Base-by-base conservation (phyloP, 768 basidiomycete genomes). In the Xerocomellus chrysenteron region DNA sequence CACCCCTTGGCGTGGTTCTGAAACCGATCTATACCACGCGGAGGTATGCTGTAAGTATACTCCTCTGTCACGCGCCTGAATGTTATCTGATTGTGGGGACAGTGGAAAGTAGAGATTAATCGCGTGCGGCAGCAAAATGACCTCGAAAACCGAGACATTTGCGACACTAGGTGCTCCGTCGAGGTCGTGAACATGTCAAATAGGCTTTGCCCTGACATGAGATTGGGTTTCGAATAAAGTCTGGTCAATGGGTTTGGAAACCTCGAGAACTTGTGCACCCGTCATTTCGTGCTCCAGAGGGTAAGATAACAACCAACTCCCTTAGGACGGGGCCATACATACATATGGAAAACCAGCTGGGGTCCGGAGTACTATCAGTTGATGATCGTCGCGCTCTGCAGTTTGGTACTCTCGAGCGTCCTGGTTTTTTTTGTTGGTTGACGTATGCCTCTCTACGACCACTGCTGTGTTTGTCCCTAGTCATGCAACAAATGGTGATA, bases 261-360 rank as follows among this genome's bases (percentile, higher is more conserved):
- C 58, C 63, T 85, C 4, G 84, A 83, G 11, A 81, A 78, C 59
- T 50, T 87, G 85, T 86, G 65, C 24, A 80, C 73, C 3, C 7
- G 40, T 37, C 24, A 21, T 21, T 11, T 37, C 13, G 7, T 43
- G 50, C 21, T 21, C 14, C 17, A 14, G 2, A 21, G 19, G 11
- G 16, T 35, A 4, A 12, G 26, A 28, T 12, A 26, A 26, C n/a
- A n/a, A n/a, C n/a, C n/a, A n/a, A n/a, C n/a, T n/a, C 36, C 39
- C n/a, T 40, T 43, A 86, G 85, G 4, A 81, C 83, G 61, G 81
- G 82, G 3, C 84, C 84, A 0, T 86, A 2, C 21, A 21, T 21
- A 80, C 61, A 76, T 79, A 0, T 87, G 86, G 86, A 81, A 81
- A 61, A 63, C 80, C 4, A 64, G 67, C n/a, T 87, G 85, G 84